Conservation (phyloP, 768 basidiomycete species). For the Kwoniella mangroviensis region DNA sequence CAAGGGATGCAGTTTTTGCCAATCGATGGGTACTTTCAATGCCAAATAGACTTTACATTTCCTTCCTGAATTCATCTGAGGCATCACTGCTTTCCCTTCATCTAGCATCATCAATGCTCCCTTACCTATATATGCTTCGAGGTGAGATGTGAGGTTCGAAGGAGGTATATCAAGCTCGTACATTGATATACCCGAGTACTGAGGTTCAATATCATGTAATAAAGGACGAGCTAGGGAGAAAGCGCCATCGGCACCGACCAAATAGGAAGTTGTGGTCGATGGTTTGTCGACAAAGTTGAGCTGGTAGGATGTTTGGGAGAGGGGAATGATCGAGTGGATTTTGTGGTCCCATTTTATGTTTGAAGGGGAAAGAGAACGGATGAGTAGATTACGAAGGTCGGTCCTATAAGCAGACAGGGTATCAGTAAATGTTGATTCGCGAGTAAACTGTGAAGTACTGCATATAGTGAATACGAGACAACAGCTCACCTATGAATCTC, state of each 20-base stretch:
- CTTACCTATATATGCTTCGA: slow-evolving; percentile 43
- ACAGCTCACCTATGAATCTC: slow-evolving; percentile 47
- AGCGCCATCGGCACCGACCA: slow-evolving; percentile 61
- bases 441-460: too few species aligned
- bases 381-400: slow-evolving; percentile 33
- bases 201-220: slow-evolving; percentile 53
- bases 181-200: slow-evolving; percentile 56
- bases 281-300: slow-evolving; percentile 30
- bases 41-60: slow-evolving; percentile 46
- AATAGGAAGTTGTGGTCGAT: slow-evolving; percentile 26
- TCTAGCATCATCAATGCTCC: slow-evolving; percentile 54
- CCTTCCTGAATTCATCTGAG: slow-evolving; percentile 57
- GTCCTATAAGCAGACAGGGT: slow-evolving; percentile 1
- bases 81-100: slow-evolving; percentile 48
- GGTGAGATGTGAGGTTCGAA: slow-evolving; percentile 44
- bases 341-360: slow-evolving; percentile 38
- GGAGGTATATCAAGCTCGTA: slow-evolving; percentile 37
- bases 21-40: slow-evolving; percentile 24
- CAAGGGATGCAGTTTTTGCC: slow-evolving; percentile 31
- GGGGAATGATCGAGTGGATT: slow-evolving; percentile 18
- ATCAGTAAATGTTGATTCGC: too few species aligned
- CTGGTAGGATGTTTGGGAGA: slow-evolving; percentile 16
- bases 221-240: slow-evolving; percentile 59
- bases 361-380: slow-evolving; percentile 25
- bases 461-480: too few species aligned